Evolutionary conservation across 305 asterid genomes (phyloP).

Genomic region (Fraxinus albicans): DNA sequence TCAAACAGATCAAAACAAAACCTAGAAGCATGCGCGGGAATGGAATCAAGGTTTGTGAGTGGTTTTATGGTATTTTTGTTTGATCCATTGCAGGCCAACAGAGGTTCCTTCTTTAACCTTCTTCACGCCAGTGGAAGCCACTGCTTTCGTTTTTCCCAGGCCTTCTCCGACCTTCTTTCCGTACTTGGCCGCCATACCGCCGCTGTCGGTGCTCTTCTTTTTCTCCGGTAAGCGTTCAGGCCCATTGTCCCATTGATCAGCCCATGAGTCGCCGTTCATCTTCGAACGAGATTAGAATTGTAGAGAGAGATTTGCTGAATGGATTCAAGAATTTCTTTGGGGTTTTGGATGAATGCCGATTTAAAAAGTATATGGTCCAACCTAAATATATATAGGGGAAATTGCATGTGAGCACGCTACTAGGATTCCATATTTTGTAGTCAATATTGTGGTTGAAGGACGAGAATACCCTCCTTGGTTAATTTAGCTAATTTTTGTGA

Average conservation of each 20-base stretch:
- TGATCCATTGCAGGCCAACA: constrained; percentile 63
- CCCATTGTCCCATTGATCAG: constrained; percentile 71
- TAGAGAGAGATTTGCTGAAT: background rate
- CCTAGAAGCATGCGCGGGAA: background rate
- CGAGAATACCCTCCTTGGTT: background rate
- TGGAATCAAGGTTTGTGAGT: background rate
- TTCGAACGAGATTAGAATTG: background rate
- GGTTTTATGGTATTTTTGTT: constrained; percentile 32
- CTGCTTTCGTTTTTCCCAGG: constrained; percentile 52
- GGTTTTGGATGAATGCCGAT: background rate
- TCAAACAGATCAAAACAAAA: background rate
- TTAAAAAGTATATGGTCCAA: constrained; percentile 13
- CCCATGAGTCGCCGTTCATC: constrained; percentile 57
- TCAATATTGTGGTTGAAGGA: background rate
- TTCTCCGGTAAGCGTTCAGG: constrained; percentile 35
- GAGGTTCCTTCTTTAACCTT: constrained; percentile 67
- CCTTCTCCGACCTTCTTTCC: constrained; percentile 57
- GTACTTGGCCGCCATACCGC: constrained; percentile 36
- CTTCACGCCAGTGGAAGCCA: constrained; percentile 59
- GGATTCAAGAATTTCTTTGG: background rate
- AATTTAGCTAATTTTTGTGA: no score
- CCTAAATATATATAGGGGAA: background rate
- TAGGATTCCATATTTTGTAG: background rate
- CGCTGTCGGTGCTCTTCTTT: constrained; percentile 25
- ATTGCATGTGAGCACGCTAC: background rate